Base-by-base conservation (phyloP, 2,329 filamentous ascomycete genomes). In the Didymella exigua region DNA sequence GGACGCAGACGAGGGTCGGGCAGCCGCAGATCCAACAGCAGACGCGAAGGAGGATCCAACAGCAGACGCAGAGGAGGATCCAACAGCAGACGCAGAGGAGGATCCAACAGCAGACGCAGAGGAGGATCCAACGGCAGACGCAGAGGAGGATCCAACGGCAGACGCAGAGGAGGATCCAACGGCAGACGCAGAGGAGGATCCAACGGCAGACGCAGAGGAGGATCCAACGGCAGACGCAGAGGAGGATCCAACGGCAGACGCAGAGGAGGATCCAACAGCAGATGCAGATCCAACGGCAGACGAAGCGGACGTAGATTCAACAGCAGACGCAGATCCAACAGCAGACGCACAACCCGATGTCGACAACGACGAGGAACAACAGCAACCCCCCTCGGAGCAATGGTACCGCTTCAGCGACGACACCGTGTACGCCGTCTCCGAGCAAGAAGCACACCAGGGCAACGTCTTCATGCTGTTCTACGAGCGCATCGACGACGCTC, bases 401-500 rank as follows among this genome's bases (percentile, higher is more conserved):
- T 98, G 95, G 95, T 99, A 91, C 88, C 83, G 90, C 14, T 81
- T 98, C 24, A 98, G 93, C 72, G 93, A 98, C 67, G 90, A 96
- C 56, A 87, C 89, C 59, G 93, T 98, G 7, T 85, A 81, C 57
- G 81, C 84, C 60, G 89, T 93, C 21, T 84, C 84, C 18, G 90
- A 96, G 71, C 82, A 87, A 10, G 82, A 84, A 24, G 90, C 96
- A 0, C 82, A 81, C 2, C 88, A 96, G 63, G 87, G 87, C 0
- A 91, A 91, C 1, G 93, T 93, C 0, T 98, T 98, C 71, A 98
- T 99, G 93, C 82, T 98, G 1, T 98, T 98, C 73, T 99, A 98
- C 73, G 93, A 99, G 59, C 71, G 67, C n/a, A 58, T 70, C 31
- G 63, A 70, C 23, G 56, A 56, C 71, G 36, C n/a, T n/a, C n/a